phyloP scores from a whole-genome alignment of 768 basidiomycete species.

The Pisolithus sp. region DNA sequence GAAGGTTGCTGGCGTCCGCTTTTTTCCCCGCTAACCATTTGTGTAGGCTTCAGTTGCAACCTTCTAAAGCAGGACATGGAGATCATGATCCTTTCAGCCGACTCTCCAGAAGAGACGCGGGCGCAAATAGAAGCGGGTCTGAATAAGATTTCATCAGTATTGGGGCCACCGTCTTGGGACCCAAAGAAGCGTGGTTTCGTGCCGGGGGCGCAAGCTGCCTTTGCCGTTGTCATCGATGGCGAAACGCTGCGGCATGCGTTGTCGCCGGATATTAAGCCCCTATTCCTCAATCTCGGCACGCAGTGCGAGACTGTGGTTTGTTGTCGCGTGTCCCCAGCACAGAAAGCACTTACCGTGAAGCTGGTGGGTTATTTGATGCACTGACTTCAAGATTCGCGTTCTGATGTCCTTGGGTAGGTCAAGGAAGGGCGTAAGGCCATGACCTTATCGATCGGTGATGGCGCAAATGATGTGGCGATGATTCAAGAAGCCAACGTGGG shows the following conservation, averaged over 20 bases:
- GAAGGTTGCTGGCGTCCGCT: background rate
- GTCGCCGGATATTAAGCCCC: slow-evolving; percentile 63
- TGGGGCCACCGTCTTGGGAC: slow-evolving; percentile 67
- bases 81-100: slow-evolving; percentile 92
- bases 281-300: slow-evolving; percentile 89
- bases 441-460: slow-evolving; percentile 95
- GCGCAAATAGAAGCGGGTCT: slow-evolving; percentile 86
- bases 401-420: slow-evolving; percentile 44
- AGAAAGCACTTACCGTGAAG: slow-evolving; percentile 96
- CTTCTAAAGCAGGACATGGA: slow-evolving; percentile 93
- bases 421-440: slow-evolving; percentile 94
- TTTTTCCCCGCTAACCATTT: slow-evolving; percentile 2
- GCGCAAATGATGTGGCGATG: slow-evolving; percentile 98
- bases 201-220: slow-evolving; percentile 59
- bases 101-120: slow-evolving; percentile 65
- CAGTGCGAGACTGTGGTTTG: slow-evolving; percentile 98
- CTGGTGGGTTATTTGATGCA: slow-evolving; percentile 45
- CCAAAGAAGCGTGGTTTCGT: slow-evolving; percentile 60
- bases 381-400: background rate
- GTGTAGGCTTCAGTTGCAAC: slow-evolving; percentile 80
- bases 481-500: slow-evolving; percentile 99
- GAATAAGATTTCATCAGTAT: slow-evolving; percentile 87
- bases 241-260: slow-evolving; percentile 85
- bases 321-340: slow-evolving; percentile 94
- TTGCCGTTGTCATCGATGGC: slow-evolving; percentile 95